A percentile compares a stretch with the other conserved stretches of the same genome.
Conservation (phyloP, 108 stramenopile genomes). For the Chaetoceros muelleri region DNA sequence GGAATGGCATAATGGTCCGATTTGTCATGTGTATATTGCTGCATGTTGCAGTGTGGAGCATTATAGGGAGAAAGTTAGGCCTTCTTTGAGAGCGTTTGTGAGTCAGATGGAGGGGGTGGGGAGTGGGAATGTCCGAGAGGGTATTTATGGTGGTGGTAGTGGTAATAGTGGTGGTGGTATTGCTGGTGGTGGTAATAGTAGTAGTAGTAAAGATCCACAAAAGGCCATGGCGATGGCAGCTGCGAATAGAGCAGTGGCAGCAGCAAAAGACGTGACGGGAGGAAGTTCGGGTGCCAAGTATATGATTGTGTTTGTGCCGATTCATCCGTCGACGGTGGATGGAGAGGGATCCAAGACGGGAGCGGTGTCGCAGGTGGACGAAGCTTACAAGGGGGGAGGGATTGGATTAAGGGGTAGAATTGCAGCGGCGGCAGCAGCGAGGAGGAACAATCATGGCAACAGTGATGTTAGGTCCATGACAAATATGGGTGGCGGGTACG, state of each 20-base stretch:
- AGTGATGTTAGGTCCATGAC: conserved; percentile 5
- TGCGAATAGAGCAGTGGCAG: background rate
- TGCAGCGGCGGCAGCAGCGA: conserved; percentile 8
- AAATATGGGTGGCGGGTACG: background rate
- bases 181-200: background rate
- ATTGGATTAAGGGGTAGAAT: conserved; percentile 19
- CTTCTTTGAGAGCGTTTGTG: conserved; percentile 66
- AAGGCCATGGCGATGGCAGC: background rate
- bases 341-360: conserved; percentile 1
- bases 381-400: conserved; percentile 16
- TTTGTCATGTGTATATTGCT: conserved; percentile 75
- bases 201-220: background rate
- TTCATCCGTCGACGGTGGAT: conserved; percentile 1
- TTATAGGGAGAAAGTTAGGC: conserved; percentile 62
- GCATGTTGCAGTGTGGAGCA: conserved; percentile 51
- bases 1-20: conserved; percentile 68
- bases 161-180: background rate
- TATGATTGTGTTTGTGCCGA: conserved; percentile 62
- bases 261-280: background rate
- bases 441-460: background rate
- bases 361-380: conserved; percentile 8
- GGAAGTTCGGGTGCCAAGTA: conserved; percentile 42
- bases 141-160: background rate
- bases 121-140: background rate
- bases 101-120: conserved; percentile 59